Evolutionary conservation across 1,284 basidiomycete species (phyloP).

Genomic region (Butyriboletus appendiculatus): DNA sequence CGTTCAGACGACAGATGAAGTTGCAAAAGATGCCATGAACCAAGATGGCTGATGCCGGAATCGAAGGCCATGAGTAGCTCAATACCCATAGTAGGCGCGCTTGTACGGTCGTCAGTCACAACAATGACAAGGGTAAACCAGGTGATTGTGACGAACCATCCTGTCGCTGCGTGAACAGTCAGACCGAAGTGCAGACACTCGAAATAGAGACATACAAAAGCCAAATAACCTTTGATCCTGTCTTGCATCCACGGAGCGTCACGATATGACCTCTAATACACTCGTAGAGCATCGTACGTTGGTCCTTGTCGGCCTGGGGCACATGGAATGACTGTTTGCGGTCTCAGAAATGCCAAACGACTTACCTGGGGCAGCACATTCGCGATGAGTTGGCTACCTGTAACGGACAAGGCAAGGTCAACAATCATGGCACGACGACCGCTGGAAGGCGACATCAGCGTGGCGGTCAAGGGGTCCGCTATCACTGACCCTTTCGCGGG

Average conservation of each 20-base stretch:
- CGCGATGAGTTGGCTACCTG: slow-evolving; percentile 80
- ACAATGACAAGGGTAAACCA: slow-evolving; percentile 1
- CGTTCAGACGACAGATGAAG: slow-evolving; percentile 18
- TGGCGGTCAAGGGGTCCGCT: not conserved
- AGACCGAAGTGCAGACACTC: not conserved
- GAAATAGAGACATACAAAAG: slow-evolving; percentile 61
- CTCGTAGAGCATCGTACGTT: slow-evolving; percentile 73
- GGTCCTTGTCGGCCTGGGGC: slow-evolving; percentile 74
- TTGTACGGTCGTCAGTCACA: slow-evolving; percentile 22
- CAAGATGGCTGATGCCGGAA: slow-evolving; percentile 25
- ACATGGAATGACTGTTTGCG: slow-evolving; percentile 4
- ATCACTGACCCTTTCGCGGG: slow-evolving; percentile 65
- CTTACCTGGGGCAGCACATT: slow-evolving; percentile 70
- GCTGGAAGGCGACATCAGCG: slow-evolving; percentile 37
- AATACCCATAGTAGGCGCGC: slow-evolving; percentile 46
- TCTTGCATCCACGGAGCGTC: slow-evolving; percentile 81
- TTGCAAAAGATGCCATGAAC: slow-evolving; percentile 27
- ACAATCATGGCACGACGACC: slow-evolving; percentile 80
- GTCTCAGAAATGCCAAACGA: slow-evolving; percentile 1
- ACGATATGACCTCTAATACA: slow-evolving; percentile 84
- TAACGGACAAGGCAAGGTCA: slow-evolving; percentile 77
- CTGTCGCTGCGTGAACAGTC: slow-evolving; percentile 41
- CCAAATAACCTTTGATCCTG: slow-evolving; percentile 86
- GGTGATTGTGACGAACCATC: slow-evolving; percentile 42
- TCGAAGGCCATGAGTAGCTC: slow-evolving; percentile 9